Evolutionary conservation across 305 asterid species (phyloP).

Genomic region (Nicotiana rustica): DNA sequence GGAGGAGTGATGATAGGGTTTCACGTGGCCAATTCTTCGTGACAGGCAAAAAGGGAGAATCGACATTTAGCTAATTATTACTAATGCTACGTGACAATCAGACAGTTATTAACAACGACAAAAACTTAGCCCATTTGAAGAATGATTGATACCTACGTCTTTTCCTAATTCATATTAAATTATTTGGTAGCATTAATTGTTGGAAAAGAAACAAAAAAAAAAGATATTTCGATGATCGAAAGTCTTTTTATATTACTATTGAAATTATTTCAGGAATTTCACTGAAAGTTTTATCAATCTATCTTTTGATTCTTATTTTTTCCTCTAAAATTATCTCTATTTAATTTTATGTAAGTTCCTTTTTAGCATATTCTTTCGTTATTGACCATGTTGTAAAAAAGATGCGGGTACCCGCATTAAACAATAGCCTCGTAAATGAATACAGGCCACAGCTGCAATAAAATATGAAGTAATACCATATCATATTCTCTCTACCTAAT

Average conservation of each 20-base stretch:
- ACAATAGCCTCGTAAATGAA: neutral
- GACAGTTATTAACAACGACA: conserved; percentile 13
- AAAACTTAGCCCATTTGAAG: neutral
- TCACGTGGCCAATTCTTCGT: conserved; percentile 20
- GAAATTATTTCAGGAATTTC: neutral
- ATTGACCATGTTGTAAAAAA: neutral
- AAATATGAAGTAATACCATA: neutral
- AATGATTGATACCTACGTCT: neutral
- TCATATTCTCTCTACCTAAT: too few species aligned
- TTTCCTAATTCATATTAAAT: conserved; percentile 7
- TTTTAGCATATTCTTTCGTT: conserved; percentile 26
- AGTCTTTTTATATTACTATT: neutral
- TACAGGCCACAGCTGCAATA: neutral
- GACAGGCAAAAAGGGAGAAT: conserved; percentile 24
- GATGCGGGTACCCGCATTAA: neutral
- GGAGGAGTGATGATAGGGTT: neutral
- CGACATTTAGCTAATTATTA: neutral
- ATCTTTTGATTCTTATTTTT: neutral
- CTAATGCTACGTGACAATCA: neutral
- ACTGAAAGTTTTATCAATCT: conserved; percentile 1
- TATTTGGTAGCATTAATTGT: neutral
- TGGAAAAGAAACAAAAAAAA: neutral
- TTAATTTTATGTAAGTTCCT: neutral
- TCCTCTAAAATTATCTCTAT: neutral
- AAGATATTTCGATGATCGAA: neutral